A percentile compares a stretch with the other conserved stretches of the same genome.
phyloP scores from a whole-genome alignment of 352 stramenopile genomes.

The Pythium pyrilobum region DNA sequence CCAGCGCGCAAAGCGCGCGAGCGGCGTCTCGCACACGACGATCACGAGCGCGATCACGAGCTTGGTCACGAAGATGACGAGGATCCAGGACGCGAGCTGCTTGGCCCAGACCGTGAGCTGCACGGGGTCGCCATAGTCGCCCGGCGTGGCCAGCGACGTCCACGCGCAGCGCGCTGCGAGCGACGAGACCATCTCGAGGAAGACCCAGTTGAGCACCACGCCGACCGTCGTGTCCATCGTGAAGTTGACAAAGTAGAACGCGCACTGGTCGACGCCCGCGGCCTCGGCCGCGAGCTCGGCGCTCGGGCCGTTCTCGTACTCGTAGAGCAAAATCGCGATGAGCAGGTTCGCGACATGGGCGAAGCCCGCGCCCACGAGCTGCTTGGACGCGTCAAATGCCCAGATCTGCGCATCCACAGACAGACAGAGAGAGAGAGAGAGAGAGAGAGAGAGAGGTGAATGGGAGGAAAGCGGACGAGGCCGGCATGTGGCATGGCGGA shows the following conservation, averaged over 20 bases:
- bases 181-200: conserved; percentile 53
- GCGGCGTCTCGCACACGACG: conserved; percentile 54
- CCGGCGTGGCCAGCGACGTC: conserved; percentile 49
- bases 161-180: conserved; percentile 54
- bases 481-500: neutral
- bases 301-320: conserved; percentile 38
- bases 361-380: conserved; percentile 80
- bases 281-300: conserved; percentile 21
- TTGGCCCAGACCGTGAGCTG: conserved; percentile 55
- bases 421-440: neutral
- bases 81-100: conserved; percentile 75
- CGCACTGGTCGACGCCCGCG: conserved; percentile 46
- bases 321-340: conserved; percentile 85
- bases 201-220: conserved; percentile 78
- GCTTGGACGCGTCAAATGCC: conserved; percentile 84
- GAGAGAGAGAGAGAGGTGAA: neutral
- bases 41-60: conserved; percentile 76
- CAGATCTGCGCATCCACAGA: conserved; percentile 32
- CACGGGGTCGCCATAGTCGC: conserved; percentile 77
- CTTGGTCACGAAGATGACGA: conserved; percentile 78
- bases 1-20: conserved; percentile 51
- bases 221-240: conserved; percentile 82
- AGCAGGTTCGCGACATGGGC: conserved; percentile 80
- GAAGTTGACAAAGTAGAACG: conserved; percentile 89
- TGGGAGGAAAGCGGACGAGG: neutral